Percentiles rank a stretch among this genome's conserved stretches.
Conservation (phyloP, 495 filamentous ascomycete genomes). For the Tuber borchii region DNA sequence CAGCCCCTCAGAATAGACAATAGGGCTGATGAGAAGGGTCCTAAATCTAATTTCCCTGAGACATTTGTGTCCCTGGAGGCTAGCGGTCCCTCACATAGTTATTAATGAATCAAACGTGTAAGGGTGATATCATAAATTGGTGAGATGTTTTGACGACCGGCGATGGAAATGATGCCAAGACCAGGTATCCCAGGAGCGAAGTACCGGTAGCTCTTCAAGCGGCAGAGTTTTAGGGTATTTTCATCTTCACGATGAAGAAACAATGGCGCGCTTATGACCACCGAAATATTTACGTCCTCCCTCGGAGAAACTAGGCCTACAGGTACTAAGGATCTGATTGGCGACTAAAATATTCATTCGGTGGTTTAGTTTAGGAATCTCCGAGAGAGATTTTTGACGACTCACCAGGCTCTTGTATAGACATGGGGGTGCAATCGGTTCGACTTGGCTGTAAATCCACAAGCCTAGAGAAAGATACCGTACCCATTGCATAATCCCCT, state of each 20-base stretch:
- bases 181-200: background rate
- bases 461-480: background rate
- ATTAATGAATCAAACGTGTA: background rate
- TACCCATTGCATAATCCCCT: background rate
- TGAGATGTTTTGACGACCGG: background rate
- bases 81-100: background rate
- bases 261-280: background rate
- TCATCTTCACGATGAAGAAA: background rate
- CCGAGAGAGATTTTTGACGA: background rate
- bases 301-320: background rate
- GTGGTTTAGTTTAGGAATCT: background rate
- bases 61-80: background rate
- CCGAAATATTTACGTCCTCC: background rate
- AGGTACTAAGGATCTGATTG: background rate
- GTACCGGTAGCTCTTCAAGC: background rate
- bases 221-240: background rate
- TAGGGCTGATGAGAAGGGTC: background rate
- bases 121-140: background rate
- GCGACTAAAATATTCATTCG: background rate
- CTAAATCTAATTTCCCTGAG: background rate
- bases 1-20: background rate
- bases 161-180: background rate
- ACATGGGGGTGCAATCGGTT: background rate
- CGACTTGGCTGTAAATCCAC: background rate
- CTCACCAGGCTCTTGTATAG: background rate